These are phyloP conservation scores for Ascocoryne sarcoides DNA, from an alignment of 2,329 filamentous ascomycete genomes.

Conservation along the genomic window DNA sequence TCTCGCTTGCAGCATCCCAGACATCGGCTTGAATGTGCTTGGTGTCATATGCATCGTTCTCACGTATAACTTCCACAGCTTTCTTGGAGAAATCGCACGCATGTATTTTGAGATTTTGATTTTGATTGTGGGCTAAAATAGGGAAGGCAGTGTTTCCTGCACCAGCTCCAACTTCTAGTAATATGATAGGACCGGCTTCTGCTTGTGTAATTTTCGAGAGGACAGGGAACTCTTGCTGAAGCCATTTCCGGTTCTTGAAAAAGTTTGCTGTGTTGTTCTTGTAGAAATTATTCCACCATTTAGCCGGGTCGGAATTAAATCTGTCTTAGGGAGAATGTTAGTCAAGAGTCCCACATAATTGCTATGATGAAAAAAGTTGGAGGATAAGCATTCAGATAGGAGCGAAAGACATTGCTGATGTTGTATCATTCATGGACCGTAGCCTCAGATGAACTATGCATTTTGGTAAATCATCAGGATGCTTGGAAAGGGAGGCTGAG, in stretches of 20 bases:
- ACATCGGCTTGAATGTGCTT: slow-evolving; percentile 77
- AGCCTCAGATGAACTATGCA: slow-evolving; percentile 65
- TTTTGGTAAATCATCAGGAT: slow-evolving; percentile 47
- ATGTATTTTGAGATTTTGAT: slow-evolving; percentile 72
- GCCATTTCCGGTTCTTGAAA: slow-evolving; percentile 98
- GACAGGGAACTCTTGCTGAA: slow-evolving; percentile 90
- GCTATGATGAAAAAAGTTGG: slow-evolving; percentile 4
- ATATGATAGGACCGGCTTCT: slow-evolving; percentile 57
- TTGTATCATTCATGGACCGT: slow-evolving; percentile 49
- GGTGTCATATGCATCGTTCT: slow-evolving; percentile 65
- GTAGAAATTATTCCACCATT: slow-evolving; percentile 98
- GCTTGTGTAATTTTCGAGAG: slow-evolving; percentile 65
- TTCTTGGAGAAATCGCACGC: slow-evolving; percentile 96
- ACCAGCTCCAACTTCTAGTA: slow-evolving; percentile 89
- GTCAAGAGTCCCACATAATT: slow-evolving; percentile 20
- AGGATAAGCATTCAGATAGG: slow-evolving; percentile 51
- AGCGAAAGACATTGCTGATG: slow-evolving; percentile 57
- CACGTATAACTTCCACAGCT: slow-evolving; percentile 86
- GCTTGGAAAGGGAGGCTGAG: slow-evolving; percentile 7
- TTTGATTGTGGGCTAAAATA: slow-evolving; percentile 74
- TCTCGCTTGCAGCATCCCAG: slow-evolving; percentile 75
- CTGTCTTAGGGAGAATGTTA: slow-evolving; percentile 47
- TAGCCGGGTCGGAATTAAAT: slow-evolving; percentile 84
- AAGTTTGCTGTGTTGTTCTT: slow-evolving; percentile 96
- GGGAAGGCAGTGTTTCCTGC: slow-evolving; percentile 97